Conservation (phyloP, 1,284 basidiomycete genomes). For the Sanghuangporus weigelae region DNA sequence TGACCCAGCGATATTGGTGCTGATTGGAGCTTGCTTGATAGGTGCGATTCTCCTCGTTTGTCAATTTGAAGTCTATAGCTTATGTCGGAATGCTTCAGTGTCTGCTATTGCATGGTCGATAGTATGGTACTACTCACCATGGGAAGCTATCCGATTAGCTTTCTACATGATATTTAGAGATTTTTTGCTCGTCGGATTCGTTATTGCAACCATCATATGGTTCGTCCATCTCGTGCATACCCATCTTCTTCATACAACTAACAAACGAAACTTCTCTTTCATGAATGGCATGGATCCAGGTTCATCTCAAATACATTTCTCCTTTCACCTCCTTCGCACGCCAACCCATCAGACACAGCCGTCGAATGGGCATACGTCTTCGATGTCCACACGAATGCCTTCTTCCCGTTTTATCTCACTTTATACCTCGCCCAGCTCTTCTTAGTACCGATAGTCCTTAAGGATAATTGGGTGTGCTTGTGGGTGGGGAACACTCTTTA, state of each 20-base stretch:
- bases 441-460: slow-evolving; percentile 75
- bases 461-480: slow-evolving; percentile 86
- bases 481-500: slow-evolving; percentile 93
- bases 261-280: not conserved
- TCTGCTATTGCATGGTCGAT: slow-evolving; percentile 80
- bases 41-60: slow-evolving; percentile 40
- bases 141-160: slow-evolving; percentile 57
- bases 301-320: slow-evolving; percentile 68
- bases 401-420: slow-evolving; percentile 88
- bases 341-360: slow-evolving; percentile 61
- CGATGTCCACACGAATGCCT: slow-evolving; percentile 92
- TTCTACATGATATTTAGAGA: slow-evolving; percentile 84
- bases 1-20: slow-evolving; percentile 87
- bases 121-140: slow-evolving; percentile 64
- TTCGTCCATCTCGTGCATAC: slow-evolving; percentile 24
- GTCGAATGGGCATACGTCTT: slow-evolving; percentile 94
- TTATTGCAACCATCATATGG: slow-evolving; percentile 79
- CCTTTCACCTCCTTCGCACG: slow-evolving; percentile 68
- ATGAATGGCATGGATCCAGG: slow-evolving; percentile 33
- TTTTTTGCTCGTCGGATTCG: slow-evolving; percentile 71
- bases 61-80: not conserved
- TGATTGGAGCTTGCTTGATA: slow-evolving; percentile 72
- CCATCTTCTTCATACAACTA: too few relatives aligned
- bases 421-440: slow-evolving; percentile 84
- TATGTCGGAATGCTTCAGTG: slow-evolving; percentile 36